Evolutionary conservation across 2,329 filamentous ascomycete species (phyloP).

Genomic region (Lasiodiplodia citricola): DNA sequence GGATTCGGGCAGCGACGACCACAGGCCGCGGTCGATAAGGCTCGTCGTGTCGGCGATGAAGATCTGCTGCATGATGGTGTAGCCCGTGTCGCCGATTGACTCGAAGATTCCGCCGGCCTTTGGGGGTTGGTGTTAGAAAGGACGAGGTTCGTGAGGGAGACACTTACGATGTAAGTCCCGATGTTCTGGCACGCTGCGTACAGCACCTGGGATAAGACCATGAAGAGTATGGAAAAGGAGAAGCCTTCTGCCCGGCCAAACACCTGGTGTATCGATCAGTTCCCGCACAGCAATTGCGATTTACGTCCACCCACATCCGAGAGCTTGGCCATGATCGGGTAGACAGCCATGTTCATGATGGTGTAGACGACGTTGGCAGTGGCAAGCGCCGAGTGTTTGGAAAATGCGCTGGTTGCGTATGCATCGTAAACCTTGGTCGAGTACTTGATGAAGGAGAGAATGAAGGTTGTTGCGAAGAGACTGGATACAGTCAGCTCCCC

Average conservation of each 20-base stretch:
- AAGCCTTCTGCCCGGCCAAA: neutral
- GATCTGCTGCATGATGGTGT: neutral
- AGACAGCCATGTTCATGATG: neutral
- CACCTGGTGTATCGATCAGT: neutral
- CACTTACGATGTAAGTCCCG: neutral
- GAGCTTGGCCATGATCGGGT: neutral
- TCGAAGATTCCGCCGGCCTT: neutral
- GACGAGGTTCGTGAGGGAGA: neutral
- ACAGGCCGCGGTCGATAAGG: neutral
- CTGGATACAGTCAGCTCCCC: neutral
- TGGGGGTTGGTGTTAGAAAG: neutral
- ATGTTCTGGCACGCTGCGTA: neutral
- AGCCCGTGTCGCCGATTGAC: neutral
- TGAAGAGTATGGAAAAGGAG: neutral
- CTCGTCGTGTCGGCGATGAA: neutral
- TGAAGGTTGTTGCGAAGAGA: neutral
- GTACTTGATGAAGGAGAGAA: neutral
- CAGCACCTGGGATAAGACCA: neutral
- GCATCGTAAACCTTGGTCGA: neutral
- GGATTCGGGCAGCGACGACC: neutral
- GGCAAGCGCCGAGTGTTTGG: neutral
- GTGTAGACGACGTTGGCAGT: neutral
- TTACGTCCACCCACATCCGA: neutral
- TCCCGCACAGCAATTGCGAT: neutral
- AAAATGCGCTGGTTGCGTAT: neutral